Base-by-base conservation (phyloP, 495 filamentous ascomycete genomes). In the Darksidea phi region DNA sequence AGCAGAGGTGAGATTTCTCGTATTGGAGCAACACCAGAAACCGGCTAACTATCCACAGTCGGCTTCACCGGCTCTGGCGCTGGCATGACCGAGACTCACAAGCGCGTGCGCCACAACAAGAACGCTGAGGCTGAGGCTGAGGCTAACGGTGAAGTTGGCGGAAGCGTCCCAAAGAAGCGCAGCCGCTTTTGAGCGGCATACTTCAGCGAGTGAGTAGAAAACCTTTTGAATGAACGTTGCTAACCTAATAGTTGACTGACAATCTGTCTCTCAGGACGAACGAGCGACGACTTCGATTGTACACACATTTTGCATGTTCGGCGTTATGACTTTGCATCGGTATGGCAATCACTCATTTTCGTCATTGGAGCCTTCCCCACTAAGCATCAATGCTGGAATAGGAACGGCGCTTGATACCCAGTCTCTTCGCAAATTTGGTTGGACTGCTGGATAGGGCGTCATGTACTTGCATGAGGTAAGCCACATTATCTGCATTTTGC, bases 51-150 rank as follows among this genome's bases (percentile, higher is more conserved):
- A 61, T 62, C 46, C 23, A 59, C 54, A 96, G 94, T 98, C 64
- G 94, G 94, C 15, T 96, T 97, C 69, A 96, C 91, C 15, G 94
- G 94, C 41, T 96, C 91, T 41, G 94, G 94, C 34, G 89, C 94
- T 70, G 80, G 85, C 54, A 97, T 97, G 94, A 88, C 90, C 67
- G 96, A 95, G 70, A 93, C 96, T 72, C 84, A 86, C 24, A 83
- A 86, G 38, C 79, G 94, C 61, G 87, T 83, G 66, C 87, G 90
- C 61, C 90, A 96, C 71, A 87, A 93, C 58, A 96, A 95, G 73
- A 86, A 94, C 70, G 80, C 87, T 50, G 85, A 78, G 65, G 90
- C 90, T 12, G 89, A 96, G 36, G 81, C 92, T 63, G 86, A 59
- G 21, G 11, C 23, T 18, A 28, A 51, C 0, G 15, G 36, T 17